Base-by-base conservation (phyloP, 768 basidiomycete species). In the Hemileccinum impolitum region DNA sequence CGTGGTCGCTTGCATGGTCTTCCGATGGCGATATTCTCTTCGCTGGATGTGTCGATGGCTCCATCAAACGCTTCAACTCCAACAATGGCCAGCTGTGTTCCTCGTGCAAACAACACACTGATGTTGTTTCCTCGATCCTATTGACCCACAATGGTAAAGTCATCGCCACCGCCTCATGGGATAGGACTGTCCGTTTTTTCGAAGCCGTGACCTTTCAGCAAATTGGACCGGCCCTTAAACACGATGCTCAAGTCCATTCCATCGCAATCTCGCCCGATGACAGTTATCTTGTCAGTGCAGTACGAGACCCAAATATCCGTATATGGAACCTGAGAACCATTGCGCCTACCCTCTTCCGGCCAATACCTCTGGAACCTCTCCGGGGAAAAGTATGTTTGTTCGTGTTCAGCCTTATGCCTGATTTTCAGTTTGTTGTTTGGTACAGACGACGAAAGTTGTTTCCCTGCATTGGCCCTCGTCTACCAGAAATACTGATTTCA, bases 151-250 rank as follows among this genome's bases (percentile, higher is more conserved):
- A 51, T 13, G 36, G 43, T 25, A 54, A 47, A 9, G 64, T 62
- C 34, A 11, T 67, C 28, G 65, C 54, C 4, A 67, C 65, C 7
- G 65, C 55, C 1, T 69, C 65, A 4, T 52, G 43, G 54, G 66
- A 67, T 18, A 58, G 43, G 18, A 68, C 65, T 2, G 48, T 65
- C 18, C 54, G 66, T 36, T 44, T 68, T 23, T 68, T 65, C 63
- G 60, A 64, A 35, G 45, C 50, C 0, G 36, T 18, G 18, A 55
- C 61, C 2, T 50, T 55, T 18, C 51, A 54, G 18, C 62, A 52
- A 40, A 26, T 58, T 5, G 59, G 53, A 12, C 58, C 58, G 2
- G 21, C 3, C 14, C 61, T 62, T 36, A 37, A 19, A 32, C 61
- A 62, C 17, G 37, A 50, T 15, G 7, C 39, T 13, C 32, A 31